Evolutionary conservation across 2,329 filamentous ascomycete species (phyloP).

Genomic region (Penicillium polonicum): DNA sequence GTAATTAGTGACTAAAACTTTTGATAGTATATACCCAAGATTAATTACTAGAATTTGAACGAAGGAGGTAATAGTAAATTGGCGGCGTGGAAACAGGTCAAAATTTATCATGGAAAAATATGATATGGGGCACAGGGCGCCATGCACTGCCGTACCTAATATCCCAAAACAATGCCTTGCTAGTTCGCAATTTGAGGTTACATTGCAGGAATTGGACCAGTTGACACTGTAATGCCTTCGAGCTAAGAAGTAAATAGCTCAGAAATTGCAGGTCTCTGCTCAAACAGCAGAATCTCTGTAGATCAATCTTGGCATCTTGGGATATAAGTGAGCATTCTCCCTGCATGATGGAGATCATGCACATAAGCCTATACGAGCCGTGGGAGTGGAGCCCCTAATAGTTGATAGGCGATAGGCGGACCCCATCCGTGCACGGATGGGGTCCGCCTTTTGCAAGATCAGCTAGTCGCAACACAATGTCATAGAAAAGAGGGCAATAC

Average conservation of each 20-base stretch:
- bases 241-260: neutral
- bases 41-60: too few relatives aligned
- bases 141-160: neutral
- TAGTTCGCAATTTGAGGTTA: neutral
- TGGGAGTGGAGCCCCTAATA: neutral
- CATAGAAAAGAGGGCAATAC: neutral
- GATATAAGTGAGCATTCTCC: neutral
- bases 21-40: too few relatives aligned
- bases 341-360: neutral
- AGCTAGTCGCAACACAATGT: neutral
- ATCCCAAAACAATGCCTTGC: too few relatives aligned
- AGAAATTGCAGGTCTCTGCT: neutral
- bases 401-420: too few relatives aligned
- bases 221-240: neutral
- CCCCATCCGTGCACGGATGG: too few relatives aligned
- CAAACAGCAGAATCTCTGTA: neutral
- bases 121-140: too few relatives aligned
- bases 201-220: neutral
- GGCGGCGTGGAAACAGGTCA: too few relatives aligned
- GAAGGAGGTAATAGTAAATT: too few relatives aligned
- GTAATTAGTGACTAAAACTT: too few relatives aligned
- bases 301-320: neutral
- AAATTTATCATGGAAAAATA: too few relatives aligned
- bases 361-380: neutral
- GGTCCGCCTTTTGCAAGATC: neutral